A percentile compares a stretch with the other conserved stretches of the same genome.
These are phyloP conservation scores for Allantophomopsis cytisporea DNA, from an alignment of 2,329 filamentous ascomycete genomes.

Conservation along the genomic window DNA sequence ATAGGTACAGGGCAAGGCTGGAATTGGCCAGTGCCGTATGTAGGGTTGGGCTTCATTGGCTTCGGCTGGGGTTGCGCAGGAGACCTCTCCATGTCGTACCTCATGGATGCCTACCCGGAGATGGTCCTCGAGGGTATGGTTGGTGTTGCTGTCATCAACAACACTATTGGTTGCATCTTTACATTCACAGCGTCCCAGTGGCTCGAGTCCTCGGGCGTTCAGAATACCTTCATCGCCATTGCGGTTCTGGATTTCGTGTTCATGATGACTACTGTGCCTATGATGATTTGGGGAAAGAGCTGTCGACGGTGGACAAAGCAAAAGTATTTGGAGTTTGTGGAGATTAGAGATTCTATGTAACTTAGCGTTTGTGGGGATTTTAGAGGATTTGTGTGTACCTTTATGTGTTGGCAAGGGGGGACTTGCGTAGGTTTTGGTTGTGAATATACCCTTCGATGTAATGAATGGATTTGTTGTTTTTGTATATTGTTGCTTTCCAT, in stretches of 20 bases:
- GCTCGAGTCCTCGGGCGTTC: constrained; percentile 29
- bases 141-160: constrained; percentile 42
- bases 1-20: constrained; percentile 27
- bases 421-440: too few relatives aligned
- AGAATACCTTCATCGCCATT: constrained; percentile 35
- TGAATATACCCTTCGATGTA: too few relatives aligned
- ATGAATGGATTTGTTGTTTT: too few relatives aligned
- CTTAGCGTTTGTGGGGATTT: background rate
- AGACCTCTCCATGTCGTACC: constrained; percentile 38
- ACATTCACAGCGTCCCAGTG: constrained; percentile 35
- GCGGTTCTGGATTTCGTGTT: constrained; percentile 35
- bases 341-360: constrained; percentile 25
- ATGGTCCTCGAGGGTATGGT: constrained; percentile 46
- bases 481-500: too few relatives aligned
- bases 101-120: constrained; percentile 40
- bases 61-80: constrained; percentile 46
- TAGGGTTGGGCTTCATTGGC: constrained; percentile 41
- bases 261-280: constrained; percentile 34
- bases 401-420: too few relatives aligned
- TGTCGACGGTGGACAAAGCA: constrained; percentile 31
- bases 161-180: constrained; percentile 37
- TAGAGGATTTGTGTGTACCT: too few relatives aligned
- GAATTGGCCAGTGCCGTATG: constrained; percentile 37
- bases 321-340: constrained; percentile 30
- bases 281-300: constrained; percentile 38